phyloP scores from a whole-genome alignment of 2,329 filamentous ascomycete genomes.

The Clarireedia monteithiana region DNA sequence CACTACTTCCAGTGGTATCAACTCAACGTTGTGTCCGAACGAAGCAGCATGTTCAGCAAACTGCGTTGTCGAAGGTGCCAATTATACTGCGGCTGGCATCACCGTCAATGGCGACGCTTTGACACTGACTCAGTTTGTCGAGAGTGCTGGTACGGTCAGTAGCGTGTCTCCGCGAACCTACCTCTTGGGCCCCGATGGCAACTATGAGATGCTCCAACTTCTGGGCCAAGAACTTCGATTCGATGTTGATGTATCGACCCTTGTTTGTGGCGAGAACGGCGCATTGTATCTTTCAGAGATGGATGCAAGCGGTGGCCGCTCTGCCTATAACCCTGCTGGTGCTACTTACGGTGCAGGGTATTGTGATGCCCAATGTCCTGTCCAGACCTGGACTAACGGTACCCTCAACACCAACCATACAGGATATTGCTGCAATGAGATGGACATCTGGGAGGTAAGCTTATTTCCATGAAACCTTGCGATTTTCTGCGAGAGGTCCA shows the following conservation, averaged over 20 bases:
- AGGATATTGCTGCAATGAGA: slow-evolving; percentile 53
- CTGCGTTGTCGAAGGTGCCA: slow-evolving; percentile 43
- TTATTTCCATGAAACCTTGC: slow-evolving; percentile 47
- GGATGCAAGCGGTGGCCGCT: slow-evolving; percentile 50
- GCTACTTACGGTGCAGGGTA: slow-evolving; percentile 32
- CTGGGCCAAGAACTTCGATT: slow-evolving; percentile 48
- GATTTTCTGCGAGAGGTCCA: slow-evolving; percentile 51
- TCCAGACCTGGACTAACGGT: slow-evolving; percentile 29
- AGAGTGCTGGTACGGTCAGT: slow-evolving; percentile 4
- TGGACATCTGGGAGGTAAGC: slow-evolving; percentile 53
- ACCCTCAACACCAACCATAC: slow-evolving; percentile 44
- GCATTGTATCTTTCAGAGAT: slow-evolving; percentile 61
- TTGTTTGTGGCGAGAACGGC: slow-evolving; percentile 64
- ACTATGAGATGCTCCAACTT: slow-evolving; percentile 51
- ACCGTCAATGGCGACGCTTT: slow-evolving; percentile 31
- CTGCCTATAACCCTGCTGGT: slow-evolving; percentile 46
- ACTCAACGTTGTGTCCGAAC: slow-evolving; percentile 41
- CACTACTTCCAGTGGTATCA: slow-evolving; percentile 31
- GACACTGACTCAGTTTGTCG: slow-evolving; percentile 26
- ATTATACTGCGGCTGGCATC: slow-evolving; percentile 41
- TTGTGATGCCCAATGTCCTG: slow-evolving; percentile 15
- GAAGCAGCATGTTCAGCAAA: slow-evolving; percentile 43
- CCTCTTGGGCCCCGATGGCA: slow-evolving; percentile 34
- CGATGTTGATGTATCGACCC: slow-evolving; percentile 59
- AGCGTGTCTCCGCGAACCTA: slow-evolving; percentile 36